phyloP scores from a whole-genome alignment of 2,329 filamentous ascomycete species.

The Conoideocrella luteorostrata region DNA sequence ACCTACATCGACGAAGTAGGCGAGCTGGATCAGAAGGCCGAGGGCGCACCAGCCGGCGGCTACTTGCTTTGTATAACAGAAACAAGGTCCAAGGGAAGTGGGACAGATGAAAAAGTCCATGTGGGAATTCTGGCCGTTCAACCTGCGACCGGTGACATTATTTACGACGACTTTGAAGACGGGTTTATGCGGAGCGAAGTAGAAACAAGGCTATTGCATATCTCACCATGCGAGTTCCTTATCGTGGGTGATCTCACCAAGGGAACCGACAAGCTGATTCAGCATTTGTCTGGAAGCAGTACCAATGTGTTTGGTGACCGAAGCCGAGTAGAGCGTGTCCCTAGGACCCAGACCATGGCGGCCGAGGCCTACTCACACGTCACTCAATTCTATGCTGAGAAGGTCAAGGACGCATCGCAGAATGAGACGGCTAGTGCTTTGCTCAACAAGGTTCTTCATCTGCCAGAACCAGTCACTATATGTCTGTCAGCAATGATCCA shows the following conservation, averaged over 20 bases:
- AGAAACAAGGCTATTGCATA: conserved; percentile 89
- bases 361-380: conserved; percentile 84
- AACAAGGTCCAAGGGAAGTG: conserved; percentile 67
- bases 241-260: conserved; percentile 87
- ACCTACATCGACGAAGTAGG: conserved; percentile 95
- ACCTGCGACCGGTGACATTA: conserved; percentile 89
- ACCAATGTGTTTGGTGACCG: conserved; percentile 90
- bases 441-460: conserved; percentile 76
- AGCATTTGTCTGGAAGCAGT: conserved; percentile 81
- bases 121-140: conserved; percentile 92
- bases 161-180: conserved; percentile 94
- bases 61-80: conserved; percentile 93
- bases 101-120: conserved; percentile 88
- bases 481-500: conserved; percentile 96
- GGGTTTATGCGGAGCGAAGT: conserved; percentile 97
- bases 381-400: conserved; percentile 85
- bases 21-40: conserved; percentile 54
- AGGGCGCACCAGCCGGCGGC: conserved; percentile 56
- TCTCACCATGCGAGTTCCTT: conserved; percentile 90
- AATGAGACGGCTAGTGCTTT: conserved; percentile 56
- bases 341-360: conserved; percentile 72
- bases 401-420: conserved; percentile 57
- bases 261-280: conserved; percentile 85
- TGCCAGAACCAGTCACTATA: conserved; percentile 80
- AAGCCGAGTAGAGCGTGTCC: conserved; percentile 74